Evolutionary conservation across 352 stramenopile genomes (phyloP).

Genomic region (Globisporangium splendens): DNA sequence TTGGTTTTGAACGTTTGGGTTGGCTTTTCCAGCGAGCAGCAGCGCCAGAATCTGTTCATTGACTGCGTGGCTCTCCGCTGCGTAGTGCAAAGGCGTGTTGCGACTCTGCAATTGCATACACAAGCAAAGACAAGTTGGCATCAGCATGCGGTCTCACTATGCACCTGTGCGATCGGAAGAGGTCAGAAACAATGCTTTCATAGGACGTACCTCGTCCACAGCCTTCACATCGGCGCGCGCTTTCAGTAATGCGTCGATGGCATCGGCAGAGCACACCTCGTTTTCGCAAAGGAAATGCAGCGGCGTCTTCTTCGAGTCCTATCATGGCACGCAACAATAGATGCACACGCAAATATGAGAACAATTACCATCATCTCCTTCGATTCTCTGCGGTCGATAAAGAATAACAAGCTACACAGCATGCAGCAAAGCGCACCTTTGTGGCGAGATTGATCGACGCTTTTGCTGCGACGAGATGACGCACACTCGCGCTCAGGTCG

Average conservation of each 20-base stretch:
- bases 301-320: conserved; percentile 52
- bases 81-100: conserved; percentile 63
- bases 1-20: conserved; percentile 66
- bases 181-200: no score
- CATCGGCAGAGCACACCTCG: conserved; percentile 31
- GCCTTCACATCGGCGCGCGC: conserved; percentile 33
- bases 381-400: no score
- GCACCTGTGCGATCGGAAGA: no score
- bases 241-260: conserved; percentile 42
- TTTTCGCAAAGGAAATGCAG: conserved; percentile 80
- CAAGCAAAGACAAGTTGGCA: background rate
- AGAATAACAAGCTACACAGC: no score
- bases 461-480: conserved; percentile 35
- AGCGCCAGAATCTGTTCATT: conserved; percentile 32
- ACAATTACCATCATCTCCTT: background rate
- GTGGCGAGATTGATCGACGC: conserved; percentile 36
- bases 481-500: conserved; percentile 36
- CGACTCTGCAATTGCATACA: conserved; percentile 34
- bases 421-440: conserved; percentile 18
- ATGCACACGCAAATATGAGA: background rate
- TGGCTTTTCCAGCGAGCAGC: conserved; percentile 37
- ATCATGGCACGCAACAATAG: background rate
- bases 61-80: conserved; percentile 45
- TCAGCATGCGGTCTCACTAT: background rate
- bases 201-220: conserved; percentile 38